Conservation (phyloP, 1,139 yeast species). For the Geotrichum siamense region DNA sequence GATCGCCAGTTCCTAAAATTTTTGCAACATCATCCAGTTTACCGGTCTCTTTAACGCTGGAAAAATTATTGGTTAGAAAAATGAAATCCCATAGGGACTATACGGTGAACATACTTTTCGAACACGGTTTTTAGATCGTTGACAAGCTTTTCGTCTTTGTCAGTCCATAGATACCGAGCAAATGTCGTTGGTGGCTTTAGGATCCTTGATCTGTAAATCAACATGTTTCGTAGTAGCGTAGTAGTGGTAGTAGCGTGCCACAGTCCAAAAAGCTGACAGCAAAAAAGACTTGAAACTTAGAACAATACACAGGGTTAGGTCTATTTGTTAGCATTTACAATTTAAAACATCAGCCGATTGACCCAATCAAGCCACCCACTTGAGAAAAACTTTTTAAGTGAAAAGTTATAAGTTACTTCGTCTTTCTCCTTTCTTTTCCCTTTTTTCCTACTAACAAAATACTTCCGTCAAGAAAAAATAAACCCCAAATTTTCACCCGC, state of each 20-base stretch:
- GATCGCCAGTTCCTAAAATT: background rate
- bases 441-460: background rate
- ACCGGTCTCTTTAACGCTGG: background rate
- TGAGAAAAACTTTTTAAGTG: background rate
- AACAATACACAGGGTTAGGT: background rate
- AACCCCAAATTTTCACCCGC: background rate
- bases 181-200: background rate
- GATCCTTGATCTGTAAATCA: background rate
- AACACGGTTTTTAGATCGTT: background rate
- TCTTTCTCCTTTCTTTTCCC: background rate
- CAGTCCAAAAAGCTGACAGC: no score
- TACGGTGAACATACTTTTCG: background rate
- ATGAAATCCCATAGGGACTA: background rate
- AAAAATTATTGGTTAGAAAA: background rate
- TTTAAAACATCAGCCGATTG: constrained; percentile 1
- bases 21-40: background rate
- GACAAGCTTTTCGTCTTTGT: background rate
- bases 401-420: constrained; percentile 2
- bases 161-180: background rate
- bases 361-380: no score
- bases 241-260: background rate
- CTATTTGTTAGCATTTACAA: constrained; percentile 4
- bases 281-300: no score
- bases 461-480: background rate
- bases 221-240: background rate